A percentile compares a stretch with the other conserved stretches of the same genome.
These are phyloP conservation scores for Magnusiomyces fungicola DNA, from an alignment of 1,139 yeast genomes.

Conservation along the genomic window DNA sequence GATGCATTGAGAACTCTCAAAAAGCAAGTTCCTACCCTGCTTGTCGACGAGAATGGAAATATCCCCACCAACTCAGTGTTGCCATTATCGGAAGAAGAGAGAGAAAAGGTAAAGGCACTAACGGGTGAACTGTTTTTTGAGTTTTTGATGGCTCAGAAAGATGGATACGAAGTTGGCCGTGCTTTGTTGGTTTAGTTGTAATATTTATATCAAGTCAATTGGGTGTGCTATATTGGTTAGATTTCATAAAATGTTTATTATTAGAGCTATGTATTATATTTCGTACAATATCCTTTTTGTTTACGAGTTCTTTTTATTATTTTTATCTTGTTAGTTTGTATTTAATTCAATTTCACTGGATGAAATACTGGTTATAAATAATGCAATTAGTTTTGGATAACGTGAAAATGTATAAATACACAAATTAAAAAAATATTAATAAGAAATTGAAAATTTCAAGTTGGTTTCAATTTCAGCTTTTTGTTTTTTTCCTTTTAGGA, in stretches of 20 bases:
- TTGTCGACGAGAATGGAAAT: slow-evolving; percentile 16
- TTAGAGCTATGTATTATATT: too few relatives aligned
- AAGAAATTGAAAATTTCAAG: not conserved
- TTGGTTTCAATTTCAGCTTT: not conserved
- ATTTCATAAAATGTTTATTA: too few relatives aligned
- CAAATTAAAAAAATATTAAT: too few relatives aligned
- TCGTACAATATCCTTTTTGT: not conserved
- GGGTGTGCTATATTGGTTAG: too few relatives aligned
- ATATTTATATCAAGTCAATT: not conserved
- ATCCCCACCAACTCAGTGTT: slow-evolving; percentile 18
- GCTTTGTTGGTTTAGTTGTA: slow-evolving; percentile 62
- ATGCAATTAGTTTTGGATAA: not conserved
- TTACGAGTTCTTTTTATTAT: not conserved
- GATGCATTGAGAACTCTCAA: slow-evolving; percentile 29
- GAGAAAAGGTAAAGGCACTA: slow-evolving; percentile 44
- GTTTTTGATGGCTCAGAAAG: slow-evolving; percentile 43
- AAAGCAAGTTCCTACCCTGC: slow-evolving; percentile 20
- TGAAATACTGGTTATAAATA: not conserved
- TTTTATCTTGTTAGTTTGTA: not conserved
- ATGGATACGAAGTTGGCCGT: slow-evolving; percentile 49
- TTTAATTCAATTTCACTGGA: not conserved
- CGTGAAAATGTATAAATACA: not conserved
- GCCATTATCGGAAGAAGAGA: slow-evolving; percentile 17
- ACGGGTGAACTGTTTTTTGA: slow-evolving; percentile 56
- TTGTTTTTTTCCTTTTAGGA: not conserved